phyloP scores from a whole-genome alignment of 352 stramenopile species.

The Phytopythium montanum region DNA sequence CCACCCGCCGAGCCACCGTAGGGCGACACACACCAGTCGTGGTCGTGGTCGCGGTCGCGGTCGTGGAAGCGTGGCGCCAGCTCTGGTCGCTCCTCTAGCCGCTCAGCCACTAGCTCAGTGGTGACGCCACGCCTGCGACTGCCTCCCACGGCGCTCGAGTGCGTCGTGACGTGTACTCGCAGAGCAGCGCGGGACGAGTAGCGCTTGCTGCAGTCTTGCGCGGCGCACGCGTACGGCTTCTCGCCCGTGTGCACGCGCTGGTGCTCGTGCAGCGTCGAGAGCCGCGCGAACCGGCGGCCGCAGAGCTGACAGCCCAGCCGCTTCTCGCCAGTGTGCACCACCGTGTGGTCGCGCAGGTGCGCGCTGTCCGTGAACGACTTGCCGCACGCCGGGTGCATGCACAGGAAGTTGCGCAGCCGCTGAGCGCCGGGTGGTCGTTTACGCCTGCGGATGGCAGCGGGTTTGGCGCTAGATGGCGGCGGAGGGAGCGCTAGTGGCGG shows the following conservation, averaged over 20 bases:
- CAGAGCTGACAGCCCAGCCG: slow-evolving; percentile 43
- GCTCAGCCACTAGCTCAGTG: neutral
- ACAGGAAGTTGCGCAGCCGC: slow-evolving; percentile 67
- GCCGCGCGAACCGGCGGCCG: slow-evolving; percentile 45
- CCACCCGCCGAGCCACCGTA: neutral
- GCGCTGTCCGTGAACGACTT: slow-evolving; percentile 74
- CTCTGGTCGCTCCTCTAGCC: neutral
- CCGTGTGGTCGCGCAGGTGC: slow-evolving; percentile 62
- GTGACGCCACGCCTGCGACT: neutral
- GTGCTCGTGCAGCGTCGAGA: slow-evolving; percentile 59
- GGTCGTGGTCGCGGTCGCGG: neutral
- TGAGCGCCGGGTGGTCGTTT: slow-evolving; percentile 35
- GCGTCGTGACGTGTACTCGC: slow-evolving; percentile 46
- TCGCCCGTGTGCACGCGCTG: slow-evolving; percentile 70
- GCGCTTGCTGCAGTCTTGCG: slow-evolving; percentile 50
- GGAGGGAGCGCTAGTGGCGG: slow-evolving; percentile 15
- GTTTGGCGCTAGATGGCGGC: neutral
- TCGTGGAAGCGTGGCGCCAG: neutral
- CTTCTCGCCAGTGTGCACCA: slow-evolving; percentile 74
- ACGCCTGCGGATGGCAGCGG: slow-evolving; percentile 24
- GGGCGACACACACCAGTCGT: neutral
- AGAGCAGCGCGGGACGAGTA: slow-evolving; percentile 65
- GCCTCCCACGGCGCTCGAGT: slow-evolving; percentile 13
- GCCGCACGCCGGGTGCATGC: slow-evolving; percentile 57
- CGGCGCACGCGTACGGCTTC: slow-evolving; percentile 59